A percentile compares a stretch with the other conserved stretches of the same genome.
phyloP scores from a whole-genome alignment of 2,329 filamentous ascomycete genomes.

The Penicillium sp. region DNA sequence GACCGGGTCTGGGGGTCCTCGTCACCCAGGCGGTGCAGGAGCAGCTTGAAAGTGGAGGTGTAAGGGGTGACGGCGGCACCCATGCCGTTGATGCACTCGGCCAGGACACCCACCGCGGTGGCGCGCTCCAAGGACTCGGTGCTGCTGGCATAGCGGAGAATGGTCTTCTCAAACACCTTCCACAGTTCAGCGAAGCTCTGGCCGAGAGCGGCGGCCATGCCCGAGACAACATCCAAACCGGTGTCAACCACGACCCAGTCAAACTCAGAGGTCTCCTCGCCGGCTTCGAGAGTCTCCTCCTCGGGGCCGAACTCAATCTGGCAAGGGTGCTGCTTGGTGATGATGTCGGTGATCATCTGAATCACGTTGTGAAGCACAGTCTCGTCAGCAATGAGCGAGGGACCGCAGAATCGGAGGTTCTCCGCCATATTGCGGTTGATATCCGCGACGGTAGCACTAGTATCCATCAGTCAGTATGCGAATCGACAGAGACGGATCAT shows the following conservation, averaged over 20 bases:
- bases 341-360: constrained; percentile 68
- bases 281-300: constrained; percentile 67
- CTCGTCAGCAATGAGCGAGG: constrained; percentile 70
- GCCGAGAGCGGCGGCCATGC: constrained; percentile 76
- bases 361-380: constrained; percentile 71
- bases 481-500: constrained; percentile 1
- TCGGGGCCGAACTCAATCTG: constrained; percentile 84
- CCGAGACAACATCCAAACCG: constrained; percentile 82
- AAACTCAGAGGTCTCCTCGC: constrained; percentile 82
- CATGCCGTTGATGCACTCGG: constrained; percentile 84
- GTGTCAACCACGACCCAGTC: constrained; percentile 97
- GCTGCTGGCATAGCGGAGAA: constrained; percentile 81
- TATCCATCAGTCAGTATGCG: constrained; percentile 41
- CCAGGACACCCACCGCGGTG: constrained; percentile 84
- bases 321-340: constrained; percentile 86
- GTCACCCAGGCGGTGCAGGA: constrained; percentile 81
- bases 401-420: constrained; percentile 84
- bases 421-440: constrained; percentile 91
- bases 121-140: constrained; percentile 82
- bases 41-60: constrained; percentile 68
- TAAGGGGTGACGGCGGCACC: constrained; percentile 73
- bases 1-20: constrained; percentile 89
- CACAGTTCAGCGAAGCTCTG: constrained; percentile 77
- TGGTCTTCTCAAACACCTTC: constrained; percentile 91
- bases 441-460: constrained; percentile 80